Evolutionary conservation across 2,329 filamentous ascomycete genomes (phyloP).

Genomic region (Colletotrichum sp.): DNA sequence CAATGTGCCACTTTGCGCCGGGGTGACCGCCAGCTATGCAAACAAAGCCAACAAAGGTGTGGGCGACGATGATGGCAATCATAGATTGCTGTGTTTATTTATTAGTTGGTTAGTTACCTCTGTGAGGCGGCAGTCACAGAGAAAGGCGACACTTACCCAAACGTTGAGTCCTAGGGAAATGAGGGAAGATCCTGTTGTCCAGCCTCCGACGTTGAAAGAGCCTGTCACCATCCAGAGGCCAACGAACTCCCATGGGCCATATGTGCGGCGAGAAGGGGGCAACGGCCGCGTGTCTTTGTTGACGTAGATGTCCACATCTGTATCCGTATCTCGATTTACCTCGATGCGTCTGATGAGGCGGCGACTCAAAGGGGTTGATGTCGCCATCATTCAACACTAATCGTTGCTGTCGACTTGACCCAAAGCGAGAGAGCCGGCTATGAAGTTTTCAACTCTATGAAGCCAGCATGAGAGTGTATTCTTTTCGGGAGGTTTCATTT

Average conservation of each 20-base stretch:
- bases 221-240: slow-evolving; percentile 33
- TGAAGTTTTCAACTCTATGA: background rate
- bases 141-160: background rate
- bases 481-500: background rate
- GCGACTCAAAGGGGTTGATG: background rate
- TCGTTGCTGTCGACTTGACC: background rate
- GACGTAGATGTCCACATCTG: slow-evolving; percentile 25
- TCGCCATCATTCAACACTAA: background rate
- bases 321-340: slow-evolving; percentile 23
- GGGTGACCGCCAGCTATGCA: slow-evolving; percentile 26
- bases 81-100: slow-evolving; percentile 9
- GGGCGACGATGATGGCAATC: slow-evolving; percentile 22
- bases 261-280: slow-evolving; percentile 29
- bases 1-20: slow-evolving; percentile 28
- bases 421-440: background rate
- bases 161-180: slow-evolving; percentile 26
- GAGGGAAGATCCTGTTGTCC: slow-evolving; percentile 29
- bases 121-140: background rate
- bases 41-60: slow-evolving; percentile 22
- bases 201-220: slow-evolving; percentile 33
- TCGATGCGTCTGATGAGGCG: slow-evolving; percentile 22
- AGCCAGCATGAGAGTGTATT: background rate
- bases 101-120: background rate
- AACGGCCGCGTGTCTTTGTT: slow-evolving; percentile 31
- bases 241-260: slow-evolving; percentile 33